Conservation (phyloP, 1,284 basidiomycete species). For the Fomitopsis schrenkii region DNA sequence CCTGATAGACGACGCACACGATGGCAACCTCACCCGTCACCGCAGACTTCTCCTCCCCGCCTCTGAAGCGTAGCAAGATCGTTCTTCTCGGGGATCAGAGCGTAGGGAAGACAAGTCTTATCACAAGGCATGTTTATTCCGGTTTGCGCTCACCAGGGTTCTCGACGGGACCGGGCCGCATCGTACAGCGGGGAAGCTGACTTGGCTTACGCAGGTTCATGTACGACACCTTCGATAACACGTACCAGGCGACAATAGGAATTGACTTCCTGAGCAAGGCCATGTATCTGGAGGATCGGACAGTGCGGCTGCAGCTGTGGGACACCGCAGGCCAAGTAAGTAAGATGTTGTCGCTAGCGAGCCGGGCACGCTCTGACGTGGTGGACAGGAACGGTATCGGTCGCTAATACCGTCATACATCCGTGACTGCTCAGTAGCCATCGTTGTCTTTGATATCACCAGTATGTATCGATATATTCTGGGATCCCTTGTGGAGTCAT, state of each 20-base stretch:
- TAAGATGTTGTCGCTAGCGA: slow-evolving; percentile 7
- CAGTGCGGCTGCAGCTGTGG: slow-evolving; percentile 96
- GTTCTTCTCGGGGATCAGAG: slow-evolving; percentile 92
- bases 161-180: background rate
- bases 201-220: slow-evolving; percentile 65
- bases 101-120: slow-evolving; percentile 96
- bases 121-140: slow-evolving; percentile 73
- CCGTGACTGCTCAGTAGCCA: slow-evolving; percentile 96
- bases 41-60: slow-evolving; percentile 78
- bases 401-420: slow-evolving; percentile 99
- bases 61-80: slow-evolving; percentile 94
- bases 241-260: slow-evolving; percentile 99
- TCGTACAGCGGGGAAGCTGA: background rate
- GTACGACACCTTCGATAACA: slow-evolving; percentile 99
- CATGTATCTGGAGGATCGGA: slow-evolving; percentile 99
- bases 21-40: slow-evolving; percentile 61
- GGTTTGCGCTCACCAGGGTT: background rate
- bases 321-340: slow-evolving; percentile 95
- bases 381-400: slow-evolving; percentile 86
- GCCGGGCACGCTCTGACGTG: background rate
- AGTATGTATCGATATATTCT: slow-evolving; percentile 53
- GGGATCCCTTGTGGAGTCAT: background rate
- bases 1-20: background rate
- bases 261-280: slow-evolving; percentile 99
- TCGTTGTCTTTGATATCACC: slow-evolving; percentile 98